Evolutionary conservation across 495 filamentous ascomycete genomes (phyloP).

Genomic region (Aspergillus asperescens): DNA sequence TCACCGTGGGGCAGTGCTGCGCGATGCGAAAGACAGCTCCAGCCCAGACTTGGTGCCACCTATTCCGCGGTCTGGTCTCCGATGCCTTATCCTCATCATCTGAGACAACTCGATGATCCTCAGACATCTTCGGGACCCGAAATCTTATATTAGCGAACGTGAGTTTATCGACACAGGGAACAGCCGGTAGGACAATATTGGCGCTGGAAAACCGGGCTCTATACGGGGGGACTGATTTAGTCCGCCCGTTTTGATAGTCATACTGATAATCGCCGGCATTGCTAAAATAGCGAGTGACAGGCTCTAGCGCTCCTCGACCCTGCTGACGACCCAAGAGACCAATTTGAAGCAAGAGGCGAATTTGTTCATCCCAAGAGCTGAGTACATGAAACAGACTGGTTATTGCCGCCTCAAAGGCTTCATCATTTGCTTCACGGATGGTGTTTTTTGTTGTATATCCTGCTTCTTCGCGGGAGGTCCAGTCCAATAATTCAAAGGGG

Average conservation of each 20-base stretch:
- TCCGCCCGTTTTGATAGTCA: too few relatives aligned
- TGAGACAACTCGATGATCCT: too few relatives aligned
- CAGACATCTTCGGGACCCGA: too few relatives aligned
- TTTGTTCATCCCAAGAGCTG: not conserved
- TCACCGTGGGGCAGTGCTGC: not conserved
- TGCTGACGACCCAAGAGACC: not conserved
- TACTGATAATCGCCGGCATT: too few relatives aligned
- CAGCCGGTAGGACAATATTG: not conserved
- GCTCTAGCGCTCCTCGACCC: too few relatives aligned
- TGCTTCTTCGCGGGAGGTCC: not conserved
- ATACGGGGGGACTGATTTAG: not conserved
- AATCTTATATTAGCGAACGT: not conserved
- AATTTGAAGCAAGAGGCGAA: not conserved
- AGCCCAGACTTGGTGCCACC: not conserved
- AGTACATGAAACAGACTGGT: not conserved
- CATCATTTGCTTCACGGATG: not conserved
- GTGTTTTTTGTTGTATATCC: not conserved
- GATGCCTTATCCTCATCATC: too few relatives aligned
- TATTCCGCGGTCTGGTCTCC: not conserved
- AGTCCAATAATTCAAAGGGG: not conserved
- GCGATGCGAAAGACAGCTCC: not conserved
- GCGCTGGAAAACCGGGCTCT: not conserved
- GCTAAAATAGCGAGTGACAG: too few relatives aligned
- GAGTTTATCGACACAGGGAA: not conserved
- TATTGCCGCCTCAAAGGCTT: not conserved